These are phyloP conservation scores for Naganishia liquefaciens DNA, from an alignment of 1,284 basidiomycete species.

Conservation along the genomic window DNA sequence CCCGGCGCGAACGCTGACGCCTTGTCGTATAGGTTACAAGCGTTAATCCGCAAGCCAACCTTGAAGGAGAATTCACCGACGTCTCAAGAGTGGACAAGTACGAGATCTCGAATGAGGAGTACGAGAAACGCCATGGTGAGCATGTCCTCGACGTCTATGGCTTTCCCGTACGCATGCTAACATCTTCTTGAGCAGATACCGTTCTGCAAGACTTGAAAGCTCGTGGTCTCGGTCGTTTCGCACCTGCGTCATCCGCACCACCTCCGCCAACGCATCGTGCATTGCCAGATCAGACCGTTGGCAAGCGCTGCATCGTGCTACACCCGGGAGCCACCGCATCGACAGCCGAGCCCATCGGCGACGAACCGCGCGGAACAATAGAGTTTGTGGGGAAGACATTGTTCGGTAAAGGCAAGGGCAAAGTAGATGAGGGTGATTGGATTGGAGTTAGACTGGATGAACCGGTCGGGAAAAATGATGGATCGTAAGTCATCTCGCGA, in stretches of 20 bases:
- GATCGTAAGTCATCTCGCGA: constrained; percentile 65
- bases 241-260: constrained; percentile 48
- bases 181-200: constrained; percentile 63
- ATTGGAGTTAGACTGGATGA: constrained; percentile 95
- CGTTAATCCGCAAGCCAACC: constrained; percentile 65
- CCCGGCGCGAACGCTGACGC: neutral
- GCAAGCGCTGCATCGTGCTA: constrained; percentile 77
- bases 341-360: constrained; percentile 55
- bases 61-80: constrained; percentile 67
- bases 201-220: constrained; percentile 87
- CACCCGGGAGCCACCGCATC: constrained; percentile 40
- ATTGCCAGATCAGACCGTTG: constrained; percentile 54
- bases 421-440: constrained; percentile 64
- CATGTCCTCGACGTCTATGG: constrained; percentile 4
- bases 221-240: constrained; percentile 88
- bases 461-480: constrained; percentile 93
- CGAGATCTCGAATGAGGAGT: constrained; percentile 79
- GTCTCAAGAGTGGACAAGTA: constrained; percentile 88
- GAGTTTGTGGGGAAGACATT: constrained; percentile 78
- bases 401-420: constrained; percentile 62
- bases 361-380: constrained; percentile 75
- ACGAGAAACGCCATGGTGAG: constrained; percentile 73
- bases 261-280: constrained; percentile 34
- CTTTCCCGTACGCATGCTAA: constrained; percentile 2
- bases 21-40: constrained; percentile 67